phyloP scores from a whole-genome alignment of 176 grass and related monocot species.

The Phyllostachys edulis region DNA sequence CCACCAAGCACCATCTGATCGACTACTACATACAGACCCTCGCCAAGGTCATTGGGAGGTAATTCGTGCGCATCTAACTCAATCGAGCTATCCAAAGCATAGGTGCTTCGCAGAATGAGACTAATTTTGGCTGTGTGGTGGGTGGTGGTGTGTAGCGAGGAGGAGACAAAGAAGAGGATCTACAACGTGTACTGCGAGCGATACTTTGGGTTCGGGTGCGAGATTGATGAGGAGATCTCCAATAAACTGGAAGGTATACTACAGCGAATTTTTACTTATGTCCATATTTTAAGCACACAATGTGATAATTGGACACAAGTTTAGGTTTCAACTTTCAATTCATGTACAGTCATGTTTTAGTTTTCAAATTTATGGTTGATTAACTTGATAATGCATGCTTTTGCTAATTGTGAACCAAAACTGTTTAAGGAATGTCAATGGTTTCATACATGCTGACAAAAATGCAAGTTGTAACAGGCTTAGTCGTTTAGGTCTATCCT shows the following conservation, averaged over 20 bases:
- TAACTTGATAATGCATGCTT: too few species aligned
- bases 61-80: neutral
- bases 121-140: conserved; percentile 3
- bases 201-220: conserved; percentile 90
- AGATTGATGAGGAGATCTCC: conserved; percentile 85
- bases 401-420: too few species aligned
- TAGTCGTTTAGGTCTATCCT: too few species aligned
- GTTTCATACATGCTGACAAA: too few species aligned
- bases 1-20: conserved; percentile 91
- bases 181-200: conserved; percentile 93
- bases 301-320: too few species aligned
- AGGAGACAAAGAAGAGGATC: conserved; percentile 89
- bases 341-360: too few species aligned
- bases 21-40: conserved; percentile 93
- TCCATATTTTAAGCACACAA: neutral
- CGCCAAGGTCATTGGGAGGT: conserved; percentile 88
- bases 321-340: too few species aligned
- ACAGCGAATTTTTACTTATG: neutral
- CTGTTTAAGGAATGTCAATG: too few species aligned
- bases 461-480: too few species aligned
- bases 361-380: too few species aligned
- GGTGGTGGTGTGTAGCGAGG: conserved; percentile 50
- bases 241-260: conserved; percentile 81
- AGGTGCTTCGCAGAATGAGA: neutral
- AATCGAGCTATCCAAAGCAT: neutral